phyloP scores from a whole-genome alignment of 2,329 filamentous ascomycete species.

The Tolypocladium paradoxum region DNA sequence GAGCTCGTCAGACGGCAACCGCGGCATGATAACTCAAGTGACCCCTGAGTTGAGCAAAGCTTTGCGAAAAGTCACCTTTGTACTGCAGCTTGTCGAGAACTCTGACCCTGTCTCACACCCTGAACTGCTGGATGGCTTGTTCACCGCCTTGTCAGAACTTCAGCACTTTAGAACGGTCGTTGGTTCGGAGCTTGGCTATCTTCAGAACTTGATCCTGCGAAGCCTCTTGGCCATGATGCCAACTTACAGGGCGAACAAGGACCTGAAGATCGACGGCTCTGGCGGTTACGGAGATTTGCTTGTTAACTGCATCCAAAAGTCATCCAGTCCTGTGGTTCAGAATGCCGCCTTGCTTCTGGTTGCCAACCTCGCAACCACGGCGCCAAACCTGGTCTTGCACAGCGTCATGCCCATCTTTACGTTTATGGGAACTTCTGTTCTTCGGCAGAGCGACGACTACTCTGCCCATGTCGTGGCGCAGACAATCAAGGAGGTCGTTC shows the following conservation, averaged over 20 bases:
- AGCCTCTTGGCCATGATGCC: slow-evolving; percentile 79
- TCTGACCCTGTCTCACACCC: slow-evolving; percentile 67
- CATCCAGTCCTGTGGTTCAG: slow-evolving; percentile 85
- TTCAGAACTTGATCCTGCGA: slow-evolving; percentile 74
- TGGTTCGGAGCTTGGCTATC: slow-evolving; percentile 78
- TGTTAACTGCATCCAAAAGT: slow-evolving; percentile 88
- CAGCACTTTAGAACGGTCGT: slow-evolving; percentile 74
- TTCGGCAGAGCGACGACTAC: slow-evolving; percentile 91
- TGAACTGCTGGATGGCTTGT: slow-evolving; percentile 67
- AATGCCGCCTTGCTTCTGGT: slow-evolving; percentile 83
- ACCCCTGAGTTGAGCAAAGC: slow-evolving; percentile 55
- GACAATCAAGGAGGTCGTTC: slow-evolving; percentile 89
- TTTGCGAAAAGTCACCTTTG: slow-evolving; percentile 70
- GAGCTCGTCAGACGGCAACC: slow-evolving; percentile 58
- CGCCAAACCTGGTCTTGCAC: slow-evolving; percentile 84
- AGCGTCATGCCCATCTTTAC: slow-evolving; percentile 99
- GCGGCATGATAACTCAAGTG: slow-evolving; percentile 48
- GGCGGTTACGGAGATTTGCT: slow-evolving; percentile 81
- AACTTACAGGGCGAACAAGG: slow-evolving; percentile 52
- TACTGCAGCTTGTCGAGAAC: slow-evolving; percentile 77
- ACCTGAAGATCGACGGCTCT: slow-evolving; percentile 61
- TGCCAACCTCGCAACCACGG: slow-evolving; percentile 73
- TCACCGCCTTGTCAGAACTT: slow-evolving; percentile 75
- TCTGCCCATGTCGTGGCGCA: slow-evolving; percentile 92
- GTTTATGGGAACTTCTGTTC: slow-evolving; percentile 86